A percentile compares a stretch with the other conserved stretches of the same genome.
Conservation (phyloP, 345 rosid genomes). For the Syzygium oleosum region DNA sequence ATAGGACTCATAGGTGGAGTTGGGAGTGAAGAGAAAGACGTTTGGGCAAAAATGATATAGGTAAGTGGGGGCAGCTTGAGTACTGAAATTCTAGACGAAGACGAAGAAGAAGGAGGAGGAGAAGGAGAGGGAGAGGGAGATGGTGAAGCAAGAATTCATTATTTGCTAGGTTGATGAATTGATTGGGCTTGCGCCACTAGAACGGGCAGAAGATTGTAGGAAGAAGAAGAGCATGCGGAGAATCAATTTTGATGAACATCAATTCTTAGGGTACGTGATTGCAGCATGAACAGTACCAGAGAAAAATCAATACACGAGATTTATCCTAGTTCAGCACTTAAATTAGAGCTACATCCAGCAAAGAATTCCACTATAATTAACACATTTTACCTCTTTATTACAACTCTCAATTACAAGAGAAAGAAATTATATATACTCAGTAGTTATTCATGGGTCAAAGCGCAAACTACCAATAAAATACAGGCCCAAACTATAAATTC, state of each 20-base stretch:
- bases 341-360: not conserved
- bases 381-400: too few species aligned
- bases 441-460: too few species aligned
- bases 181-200: not conserved
- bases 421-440: not conserved
- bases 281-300: not conserved
- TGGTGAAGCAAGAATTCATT: not conserved
- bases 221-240: not conserved
- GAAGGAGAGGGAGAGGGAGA: not conserved
- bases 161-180: not conserved
- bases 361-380: too few species aligned
- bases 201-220: not conserved
- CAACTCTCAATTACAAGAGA: not conserved
- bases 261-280: not conserved
- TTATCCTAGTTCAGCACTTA: too few species aligned
- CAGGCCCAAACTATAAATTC: too few species aligned
- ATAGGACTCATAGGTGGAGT: not conserved
- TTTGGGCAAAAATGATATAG: accelerated
- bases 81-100: not conserved
- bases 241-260: not conserved
- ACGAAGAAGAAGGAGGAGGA: not conserved
- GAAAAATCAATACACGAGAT: too few species aligned
- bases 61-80: not conserved
- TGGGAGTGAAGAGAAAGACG: not conserved
- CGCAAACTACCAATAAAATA: not conserved